These are phyloP conservation scores for Zizania palustris DNA, from an alignment of 202 grass and related monocot species.

Conservation along the genomic window DNA sequence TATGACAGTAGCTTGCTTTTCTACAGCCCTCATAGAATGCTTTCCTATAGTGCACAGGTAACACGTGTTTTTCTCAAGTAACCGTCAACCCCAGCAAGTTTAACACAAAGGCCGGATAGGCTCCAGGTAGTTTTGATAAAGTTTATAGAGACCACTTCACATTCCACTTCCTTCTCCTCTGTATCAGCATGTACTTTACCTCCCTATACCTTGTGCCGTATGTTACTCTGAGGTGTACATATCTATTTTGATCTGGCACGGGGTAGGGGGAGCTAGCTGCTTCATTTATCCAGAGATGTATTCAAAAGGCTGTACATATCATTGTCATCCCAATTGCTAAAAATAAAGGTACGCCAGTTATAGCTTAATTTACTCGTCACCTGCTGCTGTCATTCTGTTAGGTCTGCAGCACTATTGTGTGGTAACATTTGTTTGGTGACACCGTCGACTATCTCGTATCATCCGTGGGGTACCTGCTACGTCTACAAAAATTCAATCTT, in stretches of 20 bases:
- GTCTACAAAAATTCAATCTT: no score
- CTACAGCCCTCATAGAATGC: constrained; percentile 40
- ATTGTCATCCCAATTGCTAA: constrained; percentile 26
- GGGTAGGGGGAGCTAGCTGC: constrained; percentile 46
- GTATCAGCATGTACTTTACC: constrained; percentile 35
- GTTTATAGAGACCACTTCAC: constrained; percentile 51
- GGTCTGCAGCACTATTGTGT: neutral
- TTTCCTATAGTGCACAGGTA: constrained; percentile 58
- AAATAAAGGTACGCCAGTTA: constrained; percentile 53
- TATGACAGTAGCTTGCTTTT: constrained; percentile 46
- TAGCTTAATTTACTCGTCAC: constrained; percentile 11
- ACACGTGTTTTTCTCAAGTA: constrained; percentile 53
- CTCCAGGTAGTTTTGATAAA: constrained; percentile 47
- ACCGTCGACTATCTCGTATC: neutral
- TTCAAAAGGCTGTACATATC: constrained; percentile 52
- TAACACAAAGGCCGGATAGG: constrained; percentile 50
- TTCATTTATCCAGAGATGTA: constrained; percentile 46
- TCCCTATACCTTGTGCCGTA: constrained; percentile 29
- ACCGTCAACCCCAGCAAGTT: constrained; percentile 55
- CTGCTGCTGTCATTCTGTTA: neutral
- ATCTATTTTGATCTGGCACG: constrained; percentile 57
- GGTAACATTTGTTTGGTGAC: neutral
- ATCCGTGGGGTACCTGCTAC: no score
- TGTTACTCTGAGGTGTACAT: constrained; percentile 50
- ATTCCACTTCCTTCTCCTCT: neutral